Evolutionary conservation across 2,329 filamentous ascomycete species (phyloP).

Genomic region (Neocucurbitaria cava): DNA sequence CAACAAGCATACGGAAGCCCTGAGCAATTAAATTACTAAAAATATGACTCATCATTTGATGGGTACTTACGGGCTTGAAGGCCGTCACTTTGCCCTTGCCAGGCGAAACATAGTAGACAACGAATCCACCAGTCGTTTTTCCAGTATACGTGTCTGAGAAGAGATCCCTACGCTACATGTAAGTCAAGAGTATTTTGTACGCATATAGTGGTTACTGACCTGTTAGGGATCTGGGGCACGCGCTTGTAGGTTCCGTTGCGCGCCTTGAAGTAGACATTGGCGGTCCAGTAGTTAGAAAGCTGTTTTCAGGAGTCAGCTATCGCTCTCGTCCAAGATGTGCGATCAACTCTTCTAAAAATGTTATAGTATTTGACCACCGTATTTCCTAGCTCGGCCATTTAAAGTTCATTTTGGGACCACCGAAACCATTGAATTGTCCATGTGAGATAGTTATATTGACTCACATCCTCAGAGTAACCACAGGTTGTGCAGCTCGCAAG

Average conservation of each 20-base stretch:
- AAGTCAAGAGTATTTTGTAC: neutral
- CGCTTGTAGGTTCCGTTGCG: constrained; percentile 43
- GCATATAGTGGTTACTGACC: constrained; percentile 1
- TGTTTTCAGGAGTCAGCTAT: neutral
- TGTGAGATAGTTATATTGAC: neutral
- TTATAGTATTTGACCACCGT: neutral
- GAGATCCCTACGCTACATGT: constrained; percentile 39
- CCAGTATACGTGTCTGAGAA: constrained; percentile 43
- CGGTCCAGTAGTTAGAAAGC: constrained; percentile 42
- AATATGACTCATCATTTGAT: neutral
- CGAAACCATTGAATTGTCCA: neutral
- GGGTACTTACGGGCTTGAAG: constrained; percentile 41
- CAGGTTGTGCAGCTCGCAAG: constrained; percentile 52
- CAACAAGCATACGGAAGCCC: constrained; percentile 58
- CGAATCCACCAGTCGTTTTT: constrained; percentile 50
- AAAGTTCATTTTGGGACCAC: neutral
- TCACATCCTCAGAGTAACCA: constrained; percentile 30
- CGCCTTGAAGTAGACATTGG: constrained; percentile 44
- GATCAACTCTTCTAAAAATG: neutral
- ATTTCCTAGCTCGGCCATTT: neutral
- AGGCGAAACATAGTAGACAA: constrained; percentile 58
- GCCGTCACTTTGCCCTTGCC: constrained; percentile 51
- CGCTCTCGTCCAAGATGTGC: neutral
- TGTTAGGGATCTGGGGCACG: constrained; percentile 37
- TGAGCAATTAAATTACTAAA: constrained; percentile 35